phyloP scores from a whole-genome alignment of 306 rosid genomes.

The Ammopiptanthus mongolicus region DNA sequence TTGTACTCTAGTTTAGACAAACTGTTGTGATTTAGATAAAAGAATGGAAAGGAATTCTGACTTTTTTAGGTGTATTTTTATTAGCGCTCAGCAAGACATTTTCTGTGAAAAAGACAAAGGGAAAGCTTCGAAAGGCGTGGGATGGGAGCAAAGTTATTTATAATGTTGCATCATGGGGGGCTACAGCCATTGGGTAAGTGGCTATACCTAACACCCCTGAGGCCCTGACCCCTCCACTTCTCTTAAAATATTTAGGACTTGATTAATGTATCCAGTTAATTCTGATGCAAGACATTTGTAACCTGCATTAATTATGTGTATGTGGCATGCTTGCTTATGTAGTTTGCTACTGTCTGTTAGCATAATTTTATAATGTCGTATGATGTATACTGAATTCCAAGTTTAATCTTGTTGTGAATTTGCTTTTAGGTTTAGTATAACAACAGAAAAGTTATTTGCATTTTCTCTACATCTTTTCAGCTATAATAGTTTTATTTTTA shows the following conservation, averaged over 20 bases:
- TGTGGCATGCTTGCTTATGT: not conserved
- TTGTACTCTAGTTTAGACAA: not conserved
- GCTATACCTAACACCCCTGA: not conserved
- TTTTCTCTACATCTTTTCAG: not conserved
- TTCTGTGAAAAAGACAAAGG: slow-evolving; percentile 80
- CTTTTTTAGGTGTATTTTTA: slow-evolving; percentile 6
- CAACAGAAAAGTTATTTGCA: not conserved
- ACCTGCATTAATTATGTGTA: not conserved
- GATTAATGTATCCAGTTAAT: not conserved
- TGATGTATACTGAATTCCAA: not conserved
- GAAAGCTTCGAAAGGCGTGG: slow-evolving; percentile 94
- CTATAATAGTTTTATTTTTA: not conserved
- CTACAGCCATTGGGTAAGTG: slow-evolving; percentile 91
- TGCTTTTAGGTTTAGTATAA: not conserved
- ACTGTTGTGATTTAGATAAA: not conserved
- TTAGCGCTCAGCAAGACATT: slow-evolving; percentile 95
- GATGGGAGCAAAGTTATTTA: slow-evolving; percentile 96
- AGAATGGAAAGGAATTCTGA: slow-evolving; percentile 27
- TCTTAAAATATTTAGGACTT: not conserved
- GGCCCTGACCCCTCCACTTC: not conserved
- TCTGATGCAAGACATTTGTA: not conserved
- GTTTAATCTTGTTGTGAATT: not conserved
- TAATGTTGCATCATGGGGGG: slow-evolving; percentile 98
- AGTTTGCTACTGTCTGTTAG: not conserved
- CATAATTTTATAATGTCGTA: not conserved